Base-by-base conservation (phyloP, 2,329 filamentous ascomycete species). In the Huntiella decipiens region DNA sequence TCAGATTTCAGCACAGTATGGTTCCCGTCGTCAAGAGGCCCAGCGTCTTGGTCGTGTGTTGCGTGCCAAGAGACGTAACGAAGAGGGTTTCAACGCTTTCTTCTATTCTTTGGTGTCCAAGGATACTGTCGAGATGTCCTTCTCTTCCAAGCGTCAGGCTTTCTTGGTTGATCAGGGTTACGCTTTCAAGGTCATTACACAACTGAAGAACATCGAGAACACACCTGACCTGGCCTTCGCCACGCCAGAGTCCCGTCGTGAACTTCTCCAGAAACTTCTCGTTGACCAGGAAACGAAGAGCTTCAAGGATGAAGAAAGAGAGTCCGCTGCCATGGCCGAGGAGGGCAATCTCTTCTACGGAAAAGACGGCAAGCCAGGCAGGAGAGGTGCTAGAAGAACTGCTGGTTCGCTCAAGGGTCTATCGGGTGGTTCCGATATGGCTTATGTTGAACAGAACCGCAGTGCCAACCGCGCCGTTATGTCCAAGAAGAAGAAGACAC, bases 121-220 rank as follows among this genome's bases (percentile, higher is more conserved):
- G 60, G 91, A 98, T 58, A 98, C 91, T 0, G 80, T 87, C 51
- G 91, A 98, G 60, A 96, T 98, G 88, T 91, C 79, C 58, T 98
- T 94, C 61, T 95, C 88, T 0, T 87, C 86, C 3, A 96, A 95
- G 62, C 75, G 91, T 7, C 91, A 98, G 61, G 88, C 91, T 1
- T 98, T 98, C 65, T 69, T 98, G 1, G 87, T 98, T 16, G 91
- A 98, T 53, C 91, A 98, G 62, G 91, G 91, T 7, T 98, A 98
- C 59, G 88, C 91, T 0, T 98, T 98, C 71, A 96, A 96, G 60
- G 88, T 96, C 51, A 98, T 98, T 59, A 98, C 91, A 0, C 85
- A 93, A 56, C 70, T 98, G 5, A 80, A 87, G 56, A 91, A 88
- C 43, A 85, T 98, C 52, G 84, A 95, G 50, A 74, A 83, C 49